phyloP scores from a whole-genome alignment of 1,284 basidiomycete species.

The Agaricales sp. region DNA sequence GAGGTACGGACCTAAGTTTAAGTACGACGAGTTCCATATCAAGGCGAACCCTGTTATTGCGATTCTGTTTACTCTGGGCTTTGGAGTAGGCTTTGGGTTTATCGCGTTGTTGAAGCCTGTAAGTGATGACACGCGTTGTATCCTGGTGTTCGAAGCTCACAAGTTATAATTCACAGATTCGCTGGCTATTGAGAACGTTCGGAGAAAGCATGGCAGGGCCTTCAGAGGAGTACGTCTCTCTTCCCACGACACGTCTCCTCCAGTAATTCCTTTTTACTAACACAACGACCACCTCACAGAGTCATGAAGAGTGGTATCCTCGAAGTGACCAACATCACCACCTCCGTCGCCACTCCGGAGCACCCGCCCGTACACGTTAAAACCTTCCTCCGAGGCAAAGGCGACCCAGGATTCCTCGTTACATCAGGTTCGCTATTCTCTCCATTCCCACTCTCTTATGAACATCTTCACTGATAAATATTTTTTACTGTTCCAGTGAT shows the following conservation, averaged over 20 bases:
- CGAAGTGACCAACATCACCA: neutral
- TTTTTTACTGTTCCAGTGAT: neutral
- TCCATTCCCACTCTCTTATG: neutral
- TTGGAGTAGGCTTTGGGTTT: constrained; percentile 12
- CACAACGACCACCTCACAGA: too few species aligned
- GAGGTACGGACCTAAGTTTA: neutral
- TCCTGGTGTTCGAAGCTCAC: too few species aligned
- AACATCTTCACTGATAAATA: neutral
- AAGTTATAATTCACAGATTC: neutral
- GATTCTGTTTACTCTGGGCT: constrained; percentile 9
- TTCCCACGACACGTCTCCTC: too few species aligned
- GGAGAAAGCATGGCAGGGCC: neutral
- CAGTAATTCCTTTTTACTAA: too few species aligned
- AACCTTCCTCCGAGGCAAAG: neutral
- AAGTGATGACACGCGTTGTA: neutral
- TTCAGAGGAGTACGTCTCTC: neutral
- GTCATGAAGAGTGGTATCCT: neutral
- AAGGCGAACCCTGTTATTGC: neutral
- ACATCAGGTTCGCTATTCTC: neutral
- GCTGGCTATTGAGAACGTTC: neutral
- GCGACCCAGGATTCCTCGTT: neutral
- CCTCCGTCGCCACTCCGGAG: neutral
- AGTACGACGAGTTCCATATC: neutral
- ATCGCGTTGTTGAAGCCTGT: neutral
- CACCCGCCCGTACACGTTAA: neutral